A percentile compares a stretch with the other conserved stretches of the same genome.
Evolutionary conservation across 768 basidiomycete species (phyloP).

Genomic region (Lentinus tigrinus): DNA sequence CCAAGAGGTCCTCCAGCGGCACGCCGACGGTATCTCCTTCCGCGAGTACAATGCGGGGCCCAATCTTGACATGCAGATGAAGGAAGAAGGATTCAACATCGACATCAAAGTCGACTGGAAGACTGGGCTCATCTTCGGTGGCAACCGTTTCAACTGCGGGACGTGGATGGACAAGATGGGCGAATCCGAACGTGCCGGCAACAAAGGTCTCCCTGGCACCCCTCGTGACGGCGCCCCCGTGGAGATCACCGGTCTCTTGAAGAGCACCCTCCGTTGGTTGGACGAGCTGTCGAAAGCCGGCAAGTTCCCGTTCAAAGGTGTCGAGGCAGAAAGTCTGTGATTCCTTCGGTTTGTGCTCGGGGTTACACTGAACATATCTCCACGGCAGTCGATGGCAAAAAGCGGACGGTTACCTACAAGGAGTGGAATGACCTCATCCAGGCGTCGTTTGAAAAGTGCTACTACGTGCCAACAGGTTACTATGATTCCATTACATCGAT

Average conservation of each 20-base stretch:
- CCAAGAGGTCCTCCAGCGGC: slow-evolving; percentile 94
- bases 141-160: slow-evolving; percentile 83
- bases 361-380: no score
- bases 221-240: slow-evolving; percentile 95
- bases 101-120: slow-evolving; percentile 94
- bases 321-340: slow-evolving; percentile 70
- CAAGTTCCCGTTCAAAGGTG: slow-evolving; percentile 88
- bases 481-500: not conserved
- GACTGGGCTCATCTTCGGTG: slow-evolving; percentile 87
- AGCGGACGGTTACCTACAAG: slow-evolving; percentile 76
- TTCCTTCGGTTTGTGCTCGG: no score
- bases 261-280: slow-evolving; percentile 92
- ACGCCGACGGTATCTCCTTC: slow-evolving; percentile 90
- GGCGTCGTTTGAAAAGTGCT: slow-evolving; percentile 82
- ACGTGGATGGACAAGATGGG: slow-evolving; percentile 99
- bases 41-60: slow-evolving; percentile 96
- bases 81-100: slow-evolving; percentile 88
- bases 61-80: slow-evolving; percentile 98
- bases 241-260: slow-evolving; percentile 91
- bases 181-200: slow-evolving; percentile 86
- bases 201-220: slow-evolving; percentile 93
- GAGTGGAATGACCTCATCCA: slow-evolving; percentile 90
- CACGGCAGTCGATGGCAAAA: slow-evolving; percentile 71
- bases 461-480: slow-evolving; percentile 28
- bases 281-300: slow-evolving; percentile 59